Conservation (phyloP, 306 rosid genomes). For the Pyrus pyrifolia region DNA sequence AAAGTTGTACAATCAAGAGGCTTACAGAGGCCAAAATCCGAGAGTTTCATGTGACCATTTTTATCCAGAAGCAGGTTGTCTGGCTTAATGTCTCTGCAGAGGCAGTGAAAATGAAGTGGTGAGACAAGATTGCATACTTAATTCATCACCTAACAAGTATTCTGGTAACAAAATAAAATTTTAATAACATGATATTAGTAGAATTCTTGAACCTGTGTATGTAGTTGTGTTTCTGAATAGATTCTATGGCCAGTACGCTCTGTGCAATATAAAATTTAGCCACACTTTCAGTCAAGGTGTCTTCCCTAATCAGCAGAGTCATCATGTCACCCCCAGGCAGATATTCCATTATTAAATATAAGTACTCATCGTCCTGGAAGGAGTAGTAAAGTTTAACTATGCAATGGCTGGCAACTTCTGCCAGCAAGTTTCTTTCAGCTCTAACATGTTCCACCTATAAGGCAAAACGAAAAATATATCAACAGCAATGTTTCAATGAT, state of each 20-base stretch:
- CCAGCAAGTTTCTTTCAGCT: conserved; percentile 97
- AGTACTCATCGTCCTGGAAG: conserved; percentile 86
- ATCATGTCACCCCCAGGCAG: conserved; percentile 98
- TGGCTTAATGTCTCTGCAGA: conserved; percentile 90
- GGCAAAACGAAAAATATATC: not conserved
- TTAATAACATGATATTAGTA: conserved; percentile 10
- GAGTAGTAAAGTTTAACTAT: conserved; percentile 98
- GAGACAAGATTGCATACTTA: conserved; percentile 5
- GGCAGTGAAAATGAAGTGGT: conserved; percentile 17
- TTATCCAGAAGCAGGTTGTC: conserved; percentile 93
- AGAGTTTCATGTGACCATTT: conserved; percentile 97
- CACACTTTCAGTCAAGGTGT: conserved; percentile 74
- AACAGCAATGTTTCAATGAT: not conserved
- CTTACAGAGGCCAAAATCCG: conserved; percentile 98
- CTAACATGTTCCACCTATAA: conserved; percentile 93
- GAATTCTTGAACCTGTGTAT: conserved; percentile 69
- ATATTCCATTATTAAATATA: conserved; percentile 96
- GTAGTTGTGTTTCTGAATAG: conserved; percentile 93
- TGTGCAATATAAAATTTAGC: conserved; percentile 94
- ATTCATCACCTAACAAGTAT: conserved; percentile 11
- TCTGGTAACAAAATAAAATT: not conserved
- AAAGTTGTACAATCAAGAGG: conserved; percentile 87
- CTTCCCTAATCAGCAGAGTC: conserved; percentile 97
- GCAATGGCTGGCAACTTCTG: conserved; percentile 98
- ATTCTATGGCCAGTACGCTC: conserved; percentile 93